Percentiles rank a stretch among this genome's conserved stretches.
phyloP scores from a whole-genome alignment of 2,329 filamentous ascomycete genomes.

The Penicillium sp. region DNA sequence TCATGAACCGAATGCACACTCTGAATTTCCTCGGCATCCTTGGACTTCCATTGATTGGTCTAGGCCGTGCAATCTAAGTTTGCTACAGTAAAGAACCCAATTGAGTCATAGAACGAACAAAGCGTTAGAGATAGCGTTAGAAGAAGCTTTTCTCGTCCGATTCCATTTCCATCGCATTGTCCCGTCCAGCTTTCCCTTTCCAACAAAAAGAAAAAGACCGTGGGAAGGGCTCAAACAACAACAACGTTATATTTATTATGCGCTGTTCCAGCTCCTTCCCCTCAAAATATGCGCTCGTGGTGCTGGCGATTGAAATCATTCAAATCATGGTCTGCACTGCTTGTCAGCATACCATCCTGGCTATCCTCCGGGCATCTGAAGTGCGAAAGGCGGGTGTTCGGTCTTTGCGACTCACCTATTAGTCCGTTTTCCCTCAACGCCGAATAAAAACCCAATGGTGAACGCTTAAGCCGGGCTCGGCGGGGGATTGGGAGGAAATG shows the following conservation, averaged over 20 bases:
- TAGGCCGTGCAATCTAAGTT: neutral
- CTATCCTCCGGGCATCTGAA: neutral
- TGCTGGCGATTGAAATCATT: too few species aligned
- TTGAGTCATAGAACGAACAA: too few species aligned
- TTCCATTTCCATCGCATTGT: too few species aligned
- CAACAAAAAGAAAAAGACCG: too few species aligned
- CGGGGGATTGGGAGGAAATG: slow-evolving; percentile 41
- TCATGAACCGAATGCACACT: slow-evolving; percentile 12
- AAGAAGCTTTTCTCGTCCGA: too few species aligned
- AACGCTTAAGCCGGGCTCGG: slow-evolving; percentile 37
- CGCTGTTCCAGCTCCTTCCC: too few species aligned
- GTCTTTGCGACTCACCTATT: slow-evolving; percentile 21
- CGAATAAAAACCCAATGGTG: slow-evolving; percentile 6
- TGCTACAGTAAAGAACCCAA: neutral
- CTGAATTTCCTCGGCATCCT: slow-evolving; percentile 1
- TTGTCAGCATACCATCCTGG: neutral
- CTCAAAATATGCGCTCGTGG: too few species aligned
- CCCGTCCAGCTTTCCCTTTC: too few species aligned
- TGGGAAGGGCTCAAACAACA: too few species aligned
- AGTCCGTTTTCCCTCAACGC: slow-evolving; percentile 13
- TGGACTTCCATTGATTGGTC: neutral
- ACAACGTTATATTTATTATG: too few species aligned
- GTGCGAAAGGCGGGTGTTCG: too few species aligned
- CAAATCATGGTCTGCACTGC: neutral
- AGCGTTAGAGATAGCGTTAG: too few species aligned